phyloP scores from a whole-genome alignment of 768 basidiomycete species.

The Macrolepiota albuminosa region DNA sequence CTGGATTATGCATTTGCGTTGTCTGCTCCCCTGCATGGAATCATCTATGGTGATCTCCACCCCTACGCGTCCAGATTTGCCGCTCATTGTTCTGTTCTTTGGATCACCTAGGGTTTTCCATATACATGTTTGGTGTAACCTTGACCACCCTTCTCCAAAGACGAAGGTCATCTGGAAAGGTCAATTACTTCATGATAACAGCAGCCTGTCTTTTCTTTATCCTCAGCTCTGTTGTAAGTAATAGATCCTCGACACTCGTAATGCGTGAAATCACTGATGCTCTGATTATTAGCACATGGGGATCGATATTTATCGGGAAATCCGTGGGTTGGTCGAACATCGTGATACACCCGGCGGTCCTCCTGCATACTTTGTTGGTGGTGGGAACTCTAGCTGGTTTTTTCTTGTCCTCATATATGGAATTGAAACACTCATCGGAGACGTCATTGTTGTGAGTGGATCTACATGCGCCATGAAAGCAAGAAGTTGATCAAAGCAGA shows the following conservation, averaged over 20 bases:
- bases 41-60: neutral
- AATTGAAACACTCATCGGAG: neutral
- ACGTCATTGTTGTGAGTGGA: neutral
- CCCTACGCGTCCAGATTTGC: neutral
- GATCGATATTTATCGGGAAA: neutral
- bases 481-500: neutral
- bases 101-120: neutral
- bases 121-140: neutral
- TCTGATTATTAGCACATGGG: neutral
- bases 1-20: neutral
- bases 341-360: neutral
- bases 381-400: neutral
- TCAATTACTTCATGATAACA: neutral
- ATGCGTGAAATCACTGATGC: too few relatives aligned
- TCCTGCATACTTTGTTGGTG: neutral
- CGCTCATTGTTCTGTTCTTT: neutral
- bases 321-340: neutral
- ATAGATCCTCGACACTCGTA: too few relatives aligned
- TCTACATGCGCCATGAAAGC: neutral
- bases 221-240: neutral
- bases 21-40: neutral
- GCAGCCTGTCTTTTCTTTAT: neutral
- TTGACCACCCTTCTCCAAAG: neutral
- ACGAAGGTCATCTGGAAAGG: neutral
- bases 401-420: neutral